Evolutionary conservation across 2,329 filamentous ascomycete species (phyloP), one percentile per base, ranked within the genome.

Genomic region (Remersonia thermophila): DNA sequence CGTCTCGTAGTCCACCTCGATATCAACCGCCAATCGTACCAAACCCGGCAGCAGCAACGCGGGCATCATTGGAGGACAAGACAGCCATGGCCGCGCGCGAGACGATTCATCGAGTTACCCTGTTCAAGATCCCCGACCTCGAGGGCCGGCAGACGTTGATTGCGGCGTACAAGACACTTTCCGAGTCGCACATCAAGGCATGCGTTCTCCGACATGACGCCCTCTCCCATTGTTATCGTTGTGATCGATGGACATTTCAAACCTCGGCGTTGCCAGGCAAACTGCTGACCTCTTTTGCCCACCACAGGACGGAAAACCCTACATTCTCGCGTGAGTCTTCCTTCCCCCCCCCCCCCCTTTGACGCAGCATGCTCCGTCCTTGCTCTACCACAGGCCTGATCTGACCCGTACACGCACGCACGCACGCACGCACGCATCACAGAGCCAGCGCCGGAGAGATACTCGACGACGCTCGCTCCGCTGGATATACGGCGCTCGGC

Each of bases 271-370:
- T n/a, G n/a, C n/a, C n/a, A n/a, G n/a, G n/a, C n/a, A n/a, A n/a
- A n/a, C n/a, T n/a, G n/a, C n/a, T n/a, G n/a, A n/a, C n/a, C n/a
- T n/a, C n/a, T n/a, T n/a, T n/a, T n/a, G n/a, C n/a, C n/a, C 20
- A 10, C n/a, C 13, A 14, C 32, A 84, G 80, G 69, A 81, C 48
- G 79, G 77, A 43, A 75, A 80, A 53, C 75, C 75, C 1, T 85
- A 84, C 55, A 80, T 85, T 45, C 56, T 75, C 30, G 64, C 65
- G 46, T 45, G 23, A 7, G 36, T 32, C 3, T 17, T 18, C 25
- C 5, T 28, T 9, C 9, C n/a, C 14, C 12, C n/a, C 12, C 17
- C 7, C 7, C 29, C 10, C 9, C 12, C 17, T 18, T 20, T 6
- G n/a, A n/a, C n/a, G n/a, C n/a, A n/a, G n/a, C n/a, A n/a, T n/a